Evolutionary conservation across 2,329 filamentous ascomycete genomes (phyloP), one percentile per base, ranked within the genome.

Genomic region (Pestalotiopsis fici): DNA sequence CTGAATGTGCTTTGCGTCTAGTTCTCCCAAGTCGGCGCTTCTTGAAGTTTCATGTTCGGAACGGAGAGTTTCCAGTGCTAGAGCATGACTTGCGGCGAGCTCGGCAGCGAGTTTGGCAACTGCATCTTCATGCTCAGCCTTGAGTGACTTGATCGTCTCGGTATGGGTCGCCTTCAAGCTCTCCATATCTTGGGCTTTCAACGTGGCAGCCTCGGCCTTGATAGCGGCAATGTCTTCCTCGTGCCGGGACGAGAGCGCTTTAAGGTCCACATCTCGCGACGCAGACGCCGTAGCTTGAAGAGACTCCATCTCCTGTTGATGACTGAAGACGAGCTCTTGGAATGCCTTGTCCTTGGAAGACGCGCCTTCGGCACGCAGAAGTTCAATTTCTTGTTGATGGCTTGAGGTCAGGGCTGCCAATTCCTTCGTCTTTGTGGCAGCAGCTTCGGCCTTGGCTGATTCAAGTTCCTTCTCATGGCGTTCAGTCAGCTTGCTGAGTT

Each of bases 81-180:
- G 23, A 35, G 65, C 65, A 54, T 69, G 67, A 23, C 55, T 60
- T 63, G 57, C 25, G 31, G 66, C 37, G 12, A 74, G 37, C 27
- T 73, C 70, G n/a, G 66, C 65, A 0, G 72, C 27, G 37, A 70
- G 70, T 43, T 67, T 70, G 3, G 69, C 66, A 37, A 68, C 60
- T 7, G 66, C 65, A 13, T 60, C 59, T 63, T 68, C 68, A 28
- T 71, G 66, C 28, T 74, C 71, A 6, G 18, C 59, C 57, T 68
- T 71, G 28, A 71, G 63, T 4, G 67, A 35, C 7, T 68, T 67
- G 3, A 74, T 37, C 54, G 56, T 67, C 27, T 65, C 59, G 4
- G 39, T 59, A 54, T 75, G 72, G 25, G 23, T 65, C 5, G 69
- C 64, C 9, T 70, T 71, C 4, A 76, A 66, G 27, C 74, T 73